These are phyloP conservation scores for Phaeomoniella chlamydospora DNA, from an alignment of 2,329 filamentous ascomycete genomes.

Conservation along the genomic window DNA sequence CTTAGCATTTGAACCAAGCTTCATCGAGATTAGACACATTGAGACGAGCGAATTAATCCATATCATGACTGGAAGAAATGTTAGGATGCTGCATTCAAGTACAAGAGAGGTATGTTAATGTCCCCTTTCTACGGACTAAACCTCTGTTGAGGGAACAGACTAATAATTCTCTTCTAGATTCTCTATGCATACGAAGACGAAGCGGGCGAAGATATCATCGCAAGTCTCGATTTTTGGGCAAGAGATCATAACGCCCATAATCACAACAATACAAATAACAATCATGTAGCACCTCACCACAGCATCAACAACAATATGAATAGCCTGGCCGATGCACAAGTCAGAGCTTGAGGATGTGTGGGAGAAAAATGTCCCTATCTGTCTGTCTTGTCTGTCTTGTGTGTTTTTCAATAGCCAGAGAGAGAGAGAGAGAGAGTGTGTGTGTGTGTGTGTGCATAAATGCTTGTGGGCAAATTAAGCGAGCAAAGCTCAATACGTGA, in stretches of 20 bases:
- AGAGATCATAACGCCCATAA: constrained; percentile 5
- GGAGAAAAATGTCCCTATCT: too few relatives aligned
- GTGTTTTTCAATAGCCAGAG: background rate
- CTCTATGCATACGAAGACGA: constrained; percentile 97
- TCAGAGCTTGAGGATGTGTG: too few relatives aligned
- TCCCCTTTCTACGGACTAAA: background rate
- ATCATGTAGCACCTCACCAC: background rate
- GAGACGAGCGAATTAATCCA: constrained; percentile 84
- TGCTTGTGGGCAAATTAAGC: too few relatives aligned
- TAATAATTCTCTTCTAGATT: constrained; percentile 56
- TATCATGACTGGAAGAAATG: constrained; percentile 91
- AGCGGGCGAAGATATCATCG: constrained; percentile 79
- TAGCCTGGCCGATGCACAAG: background rate
- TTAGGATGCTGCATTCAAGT: constrained; percentile 92
- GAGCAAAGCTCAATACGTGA: too few relatives aligned
- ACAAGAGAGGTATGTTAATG: constrained; percentile 67
- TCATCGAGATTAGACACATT: constrained; percentile 91
- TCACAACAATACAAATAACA: constrained; percentile 2
- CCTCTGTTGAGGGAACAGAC: constrained; percentile 13
- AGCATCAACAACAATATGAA: background rate
- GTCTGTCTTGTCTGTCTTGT: too few relatives aligned
- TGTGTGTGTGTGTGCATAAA: background rate
- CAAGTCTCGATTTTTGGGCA: constrained; percentile 92
- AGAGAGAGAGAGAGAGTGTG: background rate
- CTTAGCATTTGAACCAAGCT: constrained; percentile 89